A percentile compares a stretch with the other conserved stretches of the same genome.
These are phyloP conservation scores for Galium porrigens DNA, from an alignment of 305 asterid genomes.

Conservation along the genomic window DNA sequence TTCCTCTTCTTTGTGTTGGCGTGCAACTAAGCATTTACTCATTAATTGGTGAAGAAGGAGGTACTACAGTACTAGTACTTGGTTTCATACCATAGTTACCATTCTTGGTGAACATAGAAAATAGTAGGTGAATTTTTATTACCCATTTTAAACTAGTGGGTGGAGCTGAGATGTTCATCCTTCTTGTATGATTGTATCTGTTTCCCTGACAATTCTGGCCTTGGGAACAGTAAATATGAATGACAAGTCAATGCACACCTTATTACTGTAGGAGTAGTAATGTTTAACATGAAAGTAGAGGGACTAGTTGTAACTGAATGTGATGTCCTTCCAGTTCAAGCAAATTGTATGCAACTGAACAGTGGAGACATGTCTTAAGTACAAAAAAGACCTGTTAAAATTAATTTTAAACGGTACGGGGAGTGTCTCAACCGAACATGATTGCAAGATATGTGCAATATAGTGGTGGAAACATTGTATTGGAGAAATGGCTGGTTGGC, in stretches of 20 bases:
- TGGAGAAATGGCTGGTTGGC: not conserved
- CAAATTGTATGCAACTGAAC: not conserved
- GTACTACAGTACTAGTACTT: not conserved
- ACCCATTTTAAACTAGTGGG: not conserved
- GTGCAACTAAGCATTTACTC: not conserved
- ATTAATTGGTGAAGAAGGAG: not conserved
- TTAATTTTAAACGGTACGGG: not conserved
- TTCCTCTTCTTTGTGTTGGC: not conserved
- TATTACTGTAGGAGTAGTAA: not conserved
- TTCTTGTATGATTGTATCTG: not conserved
- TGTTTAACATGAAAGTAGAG: not conserved
- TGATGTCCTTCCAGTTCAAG: not conserved
- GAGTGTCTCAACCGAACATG: not conserved
- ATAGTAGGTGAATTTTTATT: not conserved
- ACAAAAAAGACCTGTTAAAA: not conserved
- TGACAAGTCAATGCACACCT: slow-evolving; percentile 10
- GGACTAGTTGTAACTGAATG: slow-evolving; percentile 1
- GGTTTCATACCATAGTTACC: not conserved
- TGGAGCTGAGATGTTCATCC: not conserved
- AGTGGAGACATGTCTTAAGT: not conserved
- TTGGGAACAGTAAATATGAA: slow-evolving; percentile 5
- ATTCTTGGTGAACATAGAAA: not conserved
- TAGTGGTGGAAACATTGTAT: not conserved
- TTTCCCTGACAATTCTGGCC: not conserved
- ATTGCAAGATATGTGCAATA: not conserved